Evolutionary conservation across 1,284 basidiomycete species (phyloP), one percentile per base, ranked within the genome.

Genomic region (Serendipita sp.): DNA sequence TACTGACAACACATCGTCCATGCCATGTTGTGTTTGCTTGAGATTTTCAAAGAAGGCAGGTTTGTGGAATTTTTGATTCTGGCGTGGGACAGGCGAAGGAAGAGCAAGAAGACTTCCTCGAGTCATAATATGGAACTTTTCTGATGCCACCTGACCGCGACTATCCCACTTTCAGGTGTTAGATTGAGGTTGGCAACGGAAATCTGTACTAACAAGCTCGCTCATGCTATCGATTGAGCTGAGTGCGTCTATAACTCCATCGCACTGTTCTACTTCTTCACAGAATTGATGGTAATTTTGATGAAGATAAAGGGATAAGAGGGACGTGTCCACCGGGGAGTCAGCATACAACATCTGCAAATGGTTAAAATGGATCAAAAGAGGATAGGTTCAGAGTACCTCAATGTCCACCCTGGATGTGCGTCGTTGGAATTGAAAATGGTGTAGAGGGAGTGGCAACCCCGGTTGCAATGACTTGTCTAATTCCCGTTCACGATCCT

Each of bases 201-300:
- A 43, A 34, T 13, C 58, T 67, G 58, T 55, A 75, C 88, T 67
- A 71, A 89, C 88, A 60, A 80, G 76, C 72, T 90, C 88, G 43
- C 88, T 84, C 3, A 85, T 85, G 0, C 82, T 78, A 70, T 98
- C 94, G 1, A 87, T 79, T 74, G 81, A 83, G 67, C 92, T 94
- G 62, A 98, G 74, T 70, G 83, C 84, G 35, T 97, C 93, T 22
- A 84, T 75, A 1, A 93, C 73, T 0, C 76, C 78, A 1, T 81
- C 80, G 65, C 85, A 86, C 65, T 98, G 78, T 2, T 94, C 90
- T 0, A 95, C 71, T 30, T 87, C 82, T 44, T 80, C 74, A 69
- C 88, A 92, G 71, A 92, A 99, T 61, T 85, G 83, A 0, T 86
- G 80, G 66, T 93, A 91, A 71, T 97, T 98, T 70, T 98, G 93